phyloP scores from a whole-genome alignment of 2,329 filamentous ascomycete species.

The Penicillium sp. region DNA sequence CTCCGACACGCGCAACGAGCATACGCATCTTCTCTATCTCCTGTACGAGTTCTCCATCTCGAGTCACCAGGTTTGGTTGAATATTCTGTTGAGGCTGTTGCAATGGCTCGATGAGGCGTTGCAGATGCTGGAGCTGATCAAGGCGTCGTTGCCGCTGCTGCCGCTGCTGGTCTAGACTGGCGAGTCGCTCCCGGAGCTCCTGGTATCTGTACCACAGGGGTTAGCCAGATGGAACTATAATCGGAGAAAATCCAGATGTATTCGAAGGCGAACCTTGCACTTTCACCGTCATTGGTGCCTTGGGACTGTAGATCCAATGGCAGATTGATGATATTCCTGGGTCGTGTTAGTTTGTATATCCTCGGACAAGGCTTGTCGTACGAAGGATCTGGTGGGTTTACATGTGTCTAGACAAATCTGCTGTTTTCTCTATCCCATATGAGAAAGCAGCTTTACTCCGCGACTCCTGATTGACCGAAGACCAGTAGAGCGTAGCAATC shows the following conservation, averaged over 20 bases:
- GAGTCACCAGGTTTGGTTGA: conserved; percentile 55
- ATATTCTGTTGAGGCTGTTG: conserved; percentile 49
- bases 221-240: conserved; percentile 26
- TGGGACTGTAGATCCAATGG: conserved; percentile 36
- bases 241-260: conserved; percentile 4
- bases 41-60: conserved; percentile 49
- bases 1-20: conserved; percentile 45
- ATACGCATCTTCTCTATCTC: conserved; percentile 52
- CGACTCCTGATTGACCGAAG: conserved; percentile 42
- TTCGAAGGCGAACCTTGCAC: conserved; percentile 29
- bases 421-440: conserved; percentile 37
- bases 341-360: conserved; percentile 9
- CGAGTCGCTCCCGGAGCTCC: conserved; percentile 44
- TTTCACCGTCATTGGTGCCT: conserved; percentile 32
- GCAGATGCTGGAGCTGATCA: conserved; percentile 47
- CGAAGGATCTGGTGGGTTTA: conserved; percentile 26
- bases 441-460: conserved; percentile 23
- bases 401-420: conserved; percentile 41
- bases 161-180: conserved; percentile 45
- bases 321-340: conserved; percentile 41
- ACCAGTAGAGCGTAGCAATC: conserved; percentile 56
- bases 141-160: conserved; percentile 48
- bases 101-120: conserved; percentile 50
- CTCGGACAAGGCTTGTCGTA: background rate
- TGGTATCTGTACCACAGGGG: conserved; percentile 39